Base-by-base conservation (phyloP, 768 basidiomycete genomes). In the Serendipita vermifera region DNA sequence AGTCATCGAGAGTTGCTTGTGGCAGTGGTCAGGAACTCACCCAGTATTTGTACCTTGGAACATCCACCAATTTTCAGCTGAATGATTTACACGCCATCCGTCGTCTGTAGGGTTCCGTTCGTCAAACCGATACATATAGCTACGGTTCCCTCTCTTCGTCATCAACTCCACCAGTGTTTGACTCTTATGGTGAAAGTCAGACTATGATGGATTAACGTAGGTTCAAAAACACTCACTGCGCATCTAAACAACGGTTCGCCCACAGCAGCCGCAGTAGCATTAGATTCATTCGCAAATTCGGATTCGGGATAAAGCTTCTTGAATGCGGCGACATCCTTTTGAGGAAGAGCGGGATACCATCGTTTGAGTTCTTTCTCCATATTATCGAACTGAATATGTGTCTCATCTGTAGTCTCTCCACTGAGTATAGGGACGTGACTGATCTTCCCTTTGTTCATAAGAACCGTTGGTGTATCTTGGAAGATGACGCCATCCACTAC, bases 51-150 rank as follows among this genome's bases (percentile, higher is more conserved):
- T 75, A 1, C 82, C 81, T 20, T 66, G 64, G 68, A 80, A 81
- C 80, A 82, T 77, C 78, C 80, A 81, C 76, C 77, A 81, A 61
- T 82, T 81, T 63, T 80, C 81, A 0, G 81, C 72, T 5, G 80
- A 74, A 59, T 81, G 80, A 1, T 54, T 64, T 1, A 77, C 75
- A 6, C 53, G 14, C 13, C 63, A 54, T 15, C 67, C 67, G 14
- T 67, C 67, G 3, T 60, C 59, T 0, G 76, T 75, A 5, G 76
- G 76, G 54, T 78, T 75, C 3, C 70, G 67, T 57, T 81, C 77
- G 64, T 81, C 81, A 64, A 80, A 81, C 24, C 79, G 72, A 61
- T 81, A 81, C 11, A 33, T 38, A 76, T 77, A 72, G 1, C 11
- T 22, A 43, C 14, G 41, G 11, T 15, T 11, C 26, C 41, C 41